Percentiles rank a stretch among this genome's conserved stretches.
phyloP scores from a whole-genome alignment of 2,329 filamentous ascomycete genomes.

The Penicillium sp. region DNA sequence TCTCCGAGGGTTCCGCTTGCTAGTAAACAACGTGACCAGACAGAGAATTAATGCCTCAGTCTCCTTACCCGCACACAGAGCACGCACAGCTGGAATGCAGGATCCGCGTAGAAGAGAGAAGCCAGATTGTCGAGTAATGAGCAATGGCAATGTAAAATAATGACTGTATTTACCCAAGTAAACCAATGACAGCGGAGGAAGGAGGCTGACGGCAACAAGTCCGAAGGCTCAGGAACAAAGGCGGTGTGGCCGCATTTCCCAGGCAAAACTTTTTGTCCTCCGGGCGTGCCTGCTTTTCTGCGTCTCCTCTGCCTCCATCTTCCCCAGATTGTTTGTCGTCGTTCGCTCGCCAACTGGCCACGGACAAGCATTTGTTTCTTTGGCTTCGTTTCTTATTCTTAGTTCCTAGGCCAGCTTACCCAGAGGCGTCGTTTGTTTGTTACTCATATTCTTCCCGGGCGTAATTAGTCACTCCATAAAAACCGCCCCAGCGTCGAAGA shows the following conservation, averaged over 20 bases:
- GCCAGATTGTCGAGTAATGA: background rate
- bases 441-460: background rate
- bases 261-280: background rate
- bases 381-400: background rate
- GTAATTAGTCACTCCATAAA: background rate
- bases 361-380: background rate
- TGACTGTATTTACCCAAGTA: background rate
- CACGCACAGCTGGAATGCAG: background rate
- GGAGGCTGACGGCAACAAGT: background rate
- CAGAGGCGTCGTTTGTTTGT: constrained; percentile 1
- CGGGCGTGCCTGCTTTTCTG: background rate
- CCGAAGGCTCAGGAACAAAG: background rate
- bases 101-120: background rate
- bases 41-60: background rate
- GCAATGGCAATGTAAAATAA: background rate
- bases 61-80: background rate
- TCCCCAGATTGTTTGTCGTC: background rate
- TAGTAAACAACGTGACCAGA: background rate
- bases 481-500: background rate
- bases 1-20: background rate
- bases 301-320: background rate
- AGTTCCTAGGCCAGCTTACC: background rate
- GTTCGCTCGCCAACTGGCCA: background rate
- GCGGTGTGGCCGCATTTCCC: background rate
- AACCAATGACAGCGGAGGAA: background rate